A percentile compares a stretch with the other conserved stretches of the same genome.
These are phyloP conservation scores for Pyrus communis DNA, from an alignment of 306 rosid species.

Conservation along the genomic window DNA sequence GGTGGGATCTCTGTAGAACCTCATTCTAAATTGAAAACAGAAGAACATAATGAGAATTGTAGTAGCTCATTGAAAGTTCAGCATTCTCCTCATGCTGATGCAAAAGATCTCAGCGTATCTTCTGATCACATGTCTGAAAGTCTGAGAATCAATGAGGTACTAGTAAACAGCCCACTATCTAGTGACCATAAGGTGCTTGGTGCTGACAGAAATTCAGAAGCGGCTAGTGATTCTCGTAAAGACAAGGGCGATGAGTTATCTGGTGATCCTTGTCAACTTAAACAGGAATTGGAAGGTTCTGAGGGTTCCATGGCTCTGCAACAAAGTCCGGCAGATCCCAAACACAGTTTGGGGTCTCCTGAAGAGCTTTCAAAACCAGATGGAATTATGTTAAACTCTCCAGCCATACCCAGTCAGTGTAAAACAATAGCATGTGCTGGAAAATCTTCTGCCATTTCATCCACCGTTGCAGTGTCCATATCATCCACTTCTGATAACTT, in stretches of 20 bases:
- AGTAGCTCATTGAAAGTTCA: constrained; percentile 32
- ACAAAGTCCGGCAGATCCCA: constrained; percentile 38
- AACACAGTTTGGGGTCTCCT: constrained; percentile 37
- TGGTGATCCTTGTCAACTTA: constrained; percentile 32
- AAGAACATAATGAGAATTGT: constrained; percentile 38
- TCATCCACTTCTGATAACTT: constrained; percentile 29
- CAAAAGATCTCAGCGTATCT: constrained; percentile 33
- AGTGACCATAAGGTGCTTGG: constrained; percentile 42
- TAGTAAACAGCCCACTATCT: constrained; percentile 27
- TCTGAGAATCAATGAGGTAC: constrained; percentile 30
- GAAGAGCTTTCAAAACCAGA: constrained; percentile 54
- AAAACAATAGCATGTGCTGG: constrained; percentile 37
- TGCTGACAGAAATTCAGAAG: constrained; percentile 36
- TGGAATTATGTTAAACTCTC: constrained; percentile 19
- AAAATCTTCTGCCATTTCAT: constrained; percentile 44
- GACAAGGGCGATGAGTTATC: constrained; percentile 38
- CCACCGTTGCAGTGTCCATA: constrained; percentile 36
- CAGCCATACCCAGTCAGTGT: constrained; percentile 28
- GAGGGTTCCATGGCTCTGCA: constrained; percentile 36
- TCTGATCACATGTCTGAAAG: constrained; percentile 40
- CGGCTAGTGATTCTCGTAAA: constrained; percentile 32
- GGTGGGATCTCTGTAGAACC: constrained; percentile 33
- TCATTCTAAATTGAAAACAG: constrained; percentile 39
- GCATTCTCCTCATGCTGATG: constrained; percentile 41
- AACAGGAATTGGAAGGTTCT: constrained; percentile 47